Evolutionary conservation across 2,329 filamentous ascomycete species (phyloP), one percentile per base, ranked within the genome.

Genomic region (Ascochyta pisi): DNA sequence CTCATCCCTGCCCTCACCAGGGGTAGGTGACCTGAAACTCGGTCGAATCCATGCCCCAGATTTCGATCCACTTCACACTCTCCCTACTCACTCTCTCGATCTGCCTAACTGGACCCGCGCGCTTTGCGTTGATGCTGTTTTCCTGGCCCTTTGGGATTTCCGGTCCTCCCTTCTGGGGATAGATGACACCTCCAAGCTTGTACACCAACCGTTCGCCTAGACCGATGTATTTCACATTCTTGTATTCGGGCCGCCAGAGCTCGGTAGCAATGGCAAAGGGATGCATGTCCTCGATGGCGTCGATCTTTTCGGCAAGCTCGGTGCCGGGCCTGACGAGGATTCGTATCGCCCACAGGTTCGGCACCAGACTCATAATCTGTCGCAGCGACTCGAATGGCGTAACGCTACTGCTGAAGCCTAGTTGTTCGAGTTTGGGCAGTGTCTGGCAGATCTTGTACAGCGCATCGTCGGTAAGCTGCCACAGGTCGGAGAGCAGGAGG

Each of bases 361-460:
- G 74, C 0, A 77, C 57, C 22, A 75, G 69, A 0, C 68, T 63
- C 27, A 81, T 57, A 10, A 80, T 64, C 23, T 69, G 57, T 6
- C 72, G 71, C 6, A 78, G 52, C 1, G 67, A 66, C 13, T 73
- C 69, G 16, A 73, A 52, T 76, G 59, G 83, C 71, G 54, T 85
- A 80, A 86, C 83, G 83, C 80, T 74, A 15, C 82, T 75, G 7
- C 83, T 79, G 22, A 86, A 72, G 24, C 79, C 84, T 1, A 88
- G 73, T 62, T 88, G 84, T 57, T 86, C 84, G 13, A 88, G 73
- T 49, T 86, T 79, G 0, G 85, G 84, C 54, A 84, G 85, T 9
- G 73, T 73, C 45, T 81, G 79, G 29, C 84, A 81, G 6, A 87
- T 71, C 7, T 79, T 78, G 29, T 77, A 78, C 8, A 87, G 72